Conservation (phyloP, 805 yeast species). For the Candida taoyuanica region DNA sequence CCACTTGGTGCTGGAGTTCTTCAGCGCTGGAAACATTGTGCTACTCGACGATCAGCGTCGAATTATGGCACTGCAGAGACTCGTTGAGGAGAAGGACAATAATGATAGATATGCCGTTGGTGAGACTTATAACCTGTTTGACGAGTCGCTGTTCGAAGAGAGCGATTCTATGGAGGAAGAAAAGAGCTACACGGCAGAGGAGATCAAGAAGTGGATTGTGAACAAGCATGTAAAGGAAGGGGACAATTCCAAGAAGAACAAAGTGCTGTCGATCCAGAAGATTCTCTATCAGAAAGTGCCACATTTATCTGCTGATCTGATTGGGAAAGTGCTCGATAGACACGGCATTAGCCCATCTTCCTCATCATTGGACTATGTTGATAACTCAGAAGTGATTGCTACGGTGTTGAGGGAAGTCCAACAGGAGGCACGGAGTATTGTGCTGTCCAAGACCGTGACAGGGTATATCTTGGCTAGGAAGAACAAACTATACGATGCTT, state of each 20-base stretch:
- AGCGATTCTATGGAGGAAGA: constrained; percentile 10
- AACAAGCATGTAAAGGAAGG: constrained; percentile 3
- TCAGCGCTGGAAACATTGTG: constrained; percentile 90
- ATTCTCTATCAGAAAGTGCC: constrained; percentile 63
- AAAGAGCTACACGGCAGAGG: constrained; percentile 6
- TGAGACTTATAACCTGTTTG: constrained; percentile 61
- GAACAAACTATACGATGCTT: constrained; percentile 46
- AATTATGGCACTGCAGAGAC: constrained; percentile 71
- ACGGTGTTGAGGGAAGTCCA: constrained; percentile 46
- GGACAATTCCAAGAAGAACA: constrained; percentile 31
- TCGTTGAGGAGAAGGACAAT: constrained; percentile 69
- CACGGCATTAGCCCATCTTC: constrained; percentile 45
- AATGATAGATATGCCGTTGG: constrained; percentile 69
- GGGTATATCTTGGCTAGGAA: constrained; percentile 65
- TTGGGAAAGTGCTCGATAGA: constrained; percentile 51
- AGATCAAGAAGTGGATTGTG: constrained; percentile 28
- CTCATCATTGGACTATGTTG: constrained; percentile 27
- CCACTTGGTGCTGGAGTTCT: constrained; percentile 82
- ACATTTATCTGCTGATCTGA: constrained; percentile 72
- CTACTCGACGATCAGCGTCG: constrained; percentile 64
- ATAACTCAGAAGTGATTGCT: constrained; percentile 30
- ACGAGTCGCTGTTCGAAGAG: constrained; percentile 40
- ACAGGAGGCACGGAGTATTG: constrained; percentile 34
- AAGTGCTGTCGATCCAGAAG: constrained; percentile 61
- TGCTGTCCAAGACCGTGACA: constrained; percentile 32